Percentiles rank a stretch among this genome's conserved stretches.
phyloP scores from a whole-genome alignment of 495 filamentous ascomycete species.

The Ascodesmis nigricans region DNA sequence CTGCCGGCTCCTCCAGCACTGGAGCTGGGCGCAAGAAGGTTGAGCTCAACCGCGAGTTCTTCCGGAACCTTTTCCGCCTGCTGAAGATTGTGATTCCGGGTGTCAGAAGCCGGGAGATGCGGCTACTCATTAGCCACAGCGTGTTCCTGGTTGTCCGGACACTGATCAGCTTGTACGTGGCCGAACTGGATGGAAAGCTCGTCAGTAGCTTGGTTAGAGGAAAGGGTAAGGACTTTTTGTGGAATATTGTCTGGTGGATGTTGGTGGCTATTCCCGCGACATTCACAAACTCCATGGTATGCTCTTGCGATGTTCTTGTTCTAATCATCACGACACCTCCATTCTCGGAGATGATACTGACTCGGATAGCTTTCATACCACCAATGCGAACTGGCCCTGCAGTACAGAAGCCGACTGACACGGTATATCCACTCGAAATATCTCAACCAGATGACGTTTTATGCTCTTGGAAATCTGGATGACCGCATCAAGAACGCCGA shows the following conservation, averaged over 20 bases:
- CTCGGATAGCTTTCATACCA: constrained; percentile 69
- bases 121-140: constrained; percentile 66
- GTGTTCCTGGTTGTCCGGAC: constrained; percentile 66
- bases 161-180: constrained; percentile 81
- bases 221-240: constrained; percentile 74
- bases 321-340: no score
- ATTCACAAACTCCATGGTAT: constrained; percentile 95
- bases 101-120: constrained; percentile 67
- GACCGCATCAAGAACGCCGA: constrained; percentile 98
- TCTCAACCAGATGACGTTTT: constrained; percentile 90
- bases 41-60: constrained; percentile 88
- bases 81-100: constrained; percentile 75
- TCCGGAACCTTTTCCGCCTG: constrained; percentile 57
- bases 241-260: constrained; percentile 95
- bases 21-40: constrained; percentile 40
- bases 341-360: constrained; percentile 2
- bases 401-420: constrained; percentile 80
- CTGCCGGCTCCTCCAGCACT: constrained; percentile 15
- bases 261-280: constrained; percentile 89
- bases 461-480: constrained; percentile 81
- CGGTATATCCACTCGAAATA: constrained; percentile 85
- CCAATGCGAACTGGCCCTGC: constrained; percentile 77
- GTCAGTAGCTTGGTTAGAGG: constrained; percentile 82
- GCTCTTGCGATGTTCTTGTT: constrained; percentile 14
- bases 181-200: constrained; percentile 78